Percentiles rank a stretch among this genome's conserved stretches.
Conservation (phyloP, 768 basidiomycete species). For the Cytidiella melzeri region DNA sequence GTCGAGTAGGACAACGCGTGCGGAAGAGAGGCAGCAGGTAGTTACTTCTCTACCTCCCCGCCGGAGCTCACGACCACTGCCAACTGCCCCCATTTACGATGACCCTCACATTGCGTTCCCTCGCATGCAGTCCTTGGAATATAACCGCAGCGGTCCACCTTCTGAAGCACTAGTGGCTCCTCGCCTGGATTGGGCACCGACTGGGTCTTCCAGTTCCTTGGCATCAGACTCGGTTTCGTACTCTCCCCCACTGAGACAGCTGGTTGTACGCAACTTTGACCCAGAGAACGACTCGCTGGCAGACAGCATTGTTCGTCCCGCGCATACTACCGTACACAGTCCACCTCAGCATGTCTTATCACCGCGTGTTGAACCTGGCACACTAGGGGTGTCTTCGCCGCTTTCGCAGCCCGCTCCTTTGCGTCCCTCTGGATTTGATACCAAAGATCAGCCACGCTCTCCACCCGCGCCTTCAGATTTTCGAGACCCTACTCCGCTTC, state of each 20-base stretch:
- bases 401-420: neutral
- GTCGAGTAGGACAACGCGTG: neutral
- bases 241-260: conserved; percentile 1
- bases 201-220: neutral
- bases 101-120: neutral
- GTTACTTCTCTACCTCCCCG: neutral
- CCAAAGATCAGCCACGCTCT: neutral
- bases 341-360: neutral
- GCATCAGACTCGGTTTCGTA: conserved; percentile 3
- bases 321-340: neutral
- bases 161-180: neutral
- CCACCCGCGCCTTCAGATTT: neutral
- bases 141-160: neutral
- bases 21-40: neutral
- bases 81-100: neutral
- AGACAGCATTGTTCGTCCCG: neutral
- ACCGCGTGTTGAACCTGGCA: neutral
- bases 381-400: neutral
- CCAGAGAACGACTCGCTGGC: conserved; percentile 5
- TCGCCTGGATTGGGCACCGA: neutral
- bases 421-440: neutral
- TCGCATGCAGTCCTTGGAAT: neutral
- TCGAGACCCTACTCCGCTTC: neutral
- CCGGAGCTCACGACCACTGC: neutral
- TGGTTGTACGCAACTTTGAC: conserved; percentile 8